Evolutionary conservation across 768 basidiomycete genomes (phyloP).

Genomic region (Roridomyces roridus): DNA sequence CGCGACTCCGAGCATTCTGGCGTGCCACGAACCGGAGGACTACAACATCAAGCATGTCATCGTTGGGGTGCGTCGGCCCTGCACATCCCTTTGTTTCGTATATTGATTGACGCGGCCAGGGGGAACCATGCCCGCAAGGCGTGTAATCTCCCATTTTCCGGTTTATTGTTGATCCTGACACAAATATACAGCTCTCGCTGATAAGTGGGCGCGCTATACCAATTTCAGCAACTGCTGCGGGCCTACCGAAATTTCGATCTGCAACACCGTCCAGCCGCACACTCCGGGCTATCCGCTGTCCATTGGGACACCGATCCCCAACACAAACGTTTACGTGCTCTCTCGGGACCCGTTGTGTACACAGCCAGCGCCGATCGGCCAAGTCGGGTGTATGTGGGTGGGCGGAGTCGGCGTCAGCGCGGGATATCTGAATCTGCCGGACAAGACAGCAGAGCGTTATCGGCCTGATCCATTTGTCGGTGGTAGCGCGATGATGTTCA

Average conservation of each 20-base stretch:
- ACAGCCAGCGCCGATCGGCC: slow-evolving; percentile 42
- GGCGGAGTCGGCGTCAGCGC: slow-evolving; percentile 42
- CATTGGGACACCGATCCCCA: slow-evolving; percentile 50
- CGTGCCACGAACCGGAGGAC: slow-evolving; percentile 44
- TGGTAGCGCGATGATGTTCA: slow-evolving; percentile 49
- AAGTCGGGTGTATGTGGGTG: slow-evolving; percentile 53
- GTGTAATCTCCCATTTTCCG: slow-evolving; percentile 17
- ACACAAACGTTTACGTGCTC: slow-evolving; percentile 51
- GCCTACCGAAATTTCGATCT: slow-evolving; percentile 54
- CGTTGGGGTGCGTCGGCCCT: slow-evolving; percentile 30
- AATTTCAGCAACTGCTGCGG: slow-evolving; percentile 51
- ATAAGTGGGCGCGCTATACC: slow-evolving; percentile 26
- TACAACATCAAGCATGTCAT: slow-evolving; percentile 50
- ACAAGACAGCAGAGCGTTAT: slow-evolving; percentile 46
- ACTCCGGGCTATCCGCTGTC: slow-evolving; percentile 39
- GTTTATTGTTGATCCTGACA: slow-evolving; percentile 29
- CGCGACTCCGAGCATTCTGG: slow-evolving; percentile 51
- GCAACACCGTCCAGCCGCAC: slow-evolving; percentile 52
- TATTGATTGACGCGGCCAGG: slow-evolving; percentile 22
- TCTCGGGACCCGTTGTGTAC: slow-evolving; percentile 36
- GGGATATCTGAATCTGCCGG: slow-evolving; percentile 35
- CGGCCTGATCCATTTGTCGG: slow-evolving; percentile 48
- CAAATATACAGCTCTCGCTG: slow-evolving; percentile 21
- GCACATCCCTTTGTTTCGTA: background rate
- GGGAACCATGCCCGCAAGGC: slow-evolving; percentile 51